A percentile compares a stretch with the other conserved stretches of the same genome.
Evolutionary conservation across 768 basidiomycete genomes (phyloP).

Genomic region (Serendipita sp.): DNA sequence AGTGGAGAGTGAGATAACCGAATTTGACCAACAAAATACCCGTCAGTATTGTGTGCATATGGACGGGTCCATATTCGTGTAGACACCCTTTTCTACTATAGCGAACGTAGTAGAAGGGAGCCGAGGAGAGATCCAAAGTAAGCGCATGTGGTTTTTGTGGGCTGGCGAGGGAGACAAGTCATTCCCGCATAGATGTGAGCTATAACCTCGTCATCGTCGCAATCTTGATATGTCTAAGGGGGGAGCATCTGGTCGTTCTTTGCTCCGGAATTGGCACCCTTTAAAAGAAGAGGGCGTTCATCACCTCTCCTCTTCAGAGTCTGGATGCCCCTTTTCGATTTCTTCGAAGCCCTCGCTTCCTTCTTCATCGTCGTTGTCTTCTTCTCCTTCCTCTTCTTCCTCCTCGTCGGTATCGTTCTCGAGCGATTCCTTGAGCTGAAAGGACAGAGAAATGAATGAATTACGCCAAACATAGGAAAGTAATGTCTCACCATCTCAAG

Average conservation of each 20-base stretch:
- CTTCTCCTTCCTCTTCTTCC: conserved; percentile 20
- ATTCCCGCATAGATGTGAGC: too few relatives aligned
- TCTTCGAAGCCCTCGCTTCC: conserved; percentile 5
- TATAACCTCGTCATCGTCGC: too few relatives aligned
- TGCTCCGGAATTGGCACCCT: too few relatives aligned
- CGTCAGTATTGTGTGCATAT: too few relatives aligned
- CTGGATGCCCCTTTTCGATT: not conserved
- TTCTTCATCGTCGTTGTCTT: conserved; percentile 13
- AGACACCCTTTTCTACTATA: too few relatives aligned
- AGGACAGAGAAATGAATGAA: not conserved
- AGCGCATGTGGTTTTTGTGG: too few relatives aligned
- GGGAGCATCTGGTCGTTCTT: too few relatives aligned
- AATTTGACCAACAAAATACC: too few relatives aligned
- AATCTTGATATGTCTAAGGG: too few relatives aligned
- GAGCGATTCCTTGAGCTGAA: conserved; percentile 69
- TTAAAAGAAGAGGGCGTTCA: not conserved
- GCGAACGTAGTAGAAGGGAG: not conserved
- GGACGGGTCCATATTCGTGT: too few relatives aligned
- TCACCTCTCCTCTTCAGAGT: not conserved
- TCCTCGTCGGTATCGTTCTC: conserved; percentile 49
- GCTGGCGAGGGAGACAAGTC: too few relatives aligned
- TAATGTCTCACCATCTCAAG: conserved; percentile 87
- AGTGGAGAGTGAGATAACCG: too few relatives aligned
- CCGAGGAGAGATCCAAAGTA: not conserved
- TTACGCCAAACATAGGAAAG: not conserved